Percentiles rank a stretch among this genome's conserved stretches.
Evolutionary conservation across 1,139 yeast genomes (phyloP).

Genomic region (Yamadazyma diospyri): DNA sequence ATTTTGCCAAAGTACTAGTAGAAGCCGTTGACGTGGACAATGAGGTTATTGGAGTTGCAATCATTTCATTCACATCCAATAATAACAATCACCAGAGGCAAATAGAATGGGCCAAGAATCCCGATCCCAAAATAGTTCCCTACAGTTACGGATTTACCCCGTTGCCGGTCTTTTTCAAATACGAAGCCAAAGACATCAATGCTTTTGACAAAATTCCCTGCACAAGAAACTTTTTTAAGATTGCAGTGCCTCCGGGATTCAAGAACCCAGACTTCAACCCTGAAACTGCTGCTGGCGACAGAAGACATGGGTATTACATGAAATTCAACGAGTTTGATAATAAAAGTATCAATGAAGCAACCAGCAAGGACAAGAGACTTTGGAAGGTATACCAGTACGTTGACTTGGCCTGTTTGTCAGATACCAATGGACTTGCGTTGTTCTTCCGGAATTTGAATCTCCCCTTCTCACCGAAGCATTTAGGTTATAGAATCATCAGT

Average conservation of each 20-base stretch:
- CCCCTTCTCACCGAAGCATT: conserved; percentile 16
- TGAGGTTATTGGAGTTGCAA: conserved; percentile 27
- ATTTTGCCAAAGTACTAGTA: conserved; percentile 32
- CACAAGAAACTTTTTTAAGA: neutral
- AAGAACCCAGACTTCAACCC: neutral
- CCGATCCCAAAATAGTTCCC: conserved; percentile 21
- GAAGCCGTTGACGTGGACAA: conserved; percentile 29
- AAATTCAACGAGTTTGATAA: conserved; percentile 20
- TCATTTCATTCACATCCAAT: conserved; percentile 31
- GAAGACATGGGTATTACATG: conserved; percentile 31
- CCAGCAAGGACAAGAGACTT: conserved; percentile 27
- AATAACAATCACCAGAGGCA: conserved; percentile 21
- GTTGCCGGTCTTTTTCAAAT: conserved; percentile 27
- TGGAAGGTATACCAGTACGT: conserved; percentile 18
- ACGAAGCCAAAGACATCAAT: conserved; percentile 12
- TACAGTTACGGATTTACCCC: conserved; percentile 29
- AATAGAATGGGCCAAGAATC: conserved; percentile 9
- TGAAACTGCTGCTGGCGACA: conserved; percentile 20
- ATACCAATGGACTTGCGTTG: conserved; percentile 29
- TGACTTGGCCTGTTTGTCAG: conserved; percentile 27
- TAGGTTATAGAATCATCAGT: conserved; percentile 32
- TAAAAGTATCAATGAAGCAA: neutral
- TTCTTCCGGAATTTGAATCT: conserved; percentile 28
- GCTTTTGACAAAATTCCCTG: neutral
- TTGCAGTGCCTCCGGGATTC: neutral